Evolutionary conservation across 176 grass and related monocot species (phyloP).

Genomic region (Aegilops longissima): DNA sequence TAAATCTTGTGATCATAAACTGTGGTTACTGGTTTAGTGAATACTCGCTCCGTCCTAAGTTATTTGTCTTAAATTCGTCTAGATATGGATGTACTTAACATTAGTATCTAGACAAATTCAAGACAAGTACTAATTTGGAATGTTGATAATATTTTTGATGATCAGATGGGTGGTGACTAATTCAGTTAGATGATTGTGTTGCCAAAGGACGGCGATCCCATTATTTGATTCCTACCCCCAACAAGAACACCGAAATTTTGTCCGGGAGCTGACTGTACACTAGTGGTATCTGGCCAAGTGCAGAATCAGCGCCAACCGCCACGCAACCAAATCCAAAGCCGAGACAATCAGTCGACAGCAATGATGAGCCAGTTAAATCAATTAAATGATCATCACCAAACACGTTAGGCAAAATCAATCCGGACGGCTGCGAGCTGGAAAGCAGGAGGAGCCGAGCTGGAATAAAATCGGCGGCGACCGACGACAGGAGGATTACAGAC

Average conservation of each 20-base stretch:
- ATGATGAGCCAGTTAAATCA: not conserved
- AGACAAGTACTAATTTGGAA: no score
- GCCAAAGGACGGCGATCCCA: not conserved
- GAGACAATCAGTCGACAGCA: conserved; percentile 4
- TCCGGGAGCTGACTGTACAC: not conserved
- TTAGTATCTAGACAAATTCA: no score
- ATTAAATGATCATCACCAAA: not conserved
- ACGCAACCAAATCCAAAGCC: not conserved
- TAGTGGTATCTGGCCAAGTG: not conserved
- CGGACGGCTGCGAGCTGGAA: conserved; percentile 28
- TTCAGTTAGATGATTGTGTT: not conserved
- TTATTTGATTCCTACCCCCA: not conserved
- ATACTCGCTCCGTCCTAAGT: no score
- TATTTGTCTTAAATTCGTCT: no score
- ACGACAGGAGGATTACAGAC: not conserved
- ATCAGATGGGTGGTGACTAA: no score
- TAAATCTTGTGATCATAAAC: no score
- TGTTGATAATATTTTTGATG: no score
- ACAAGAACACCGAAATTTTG: conserved; percentile 1
- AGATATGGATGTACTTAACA: no score
- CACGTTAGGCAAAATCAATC: not conserved
- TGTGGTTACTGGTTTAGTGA: no score
- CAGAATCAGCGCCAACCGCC: conserved; percentile 9
- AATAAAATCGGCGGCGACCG: not conserved
- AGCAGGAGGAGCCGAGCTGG: not conserved